Conservation (phyloP, 352 stramenopile genomes). For the Pythium oligandrum region DNA sequence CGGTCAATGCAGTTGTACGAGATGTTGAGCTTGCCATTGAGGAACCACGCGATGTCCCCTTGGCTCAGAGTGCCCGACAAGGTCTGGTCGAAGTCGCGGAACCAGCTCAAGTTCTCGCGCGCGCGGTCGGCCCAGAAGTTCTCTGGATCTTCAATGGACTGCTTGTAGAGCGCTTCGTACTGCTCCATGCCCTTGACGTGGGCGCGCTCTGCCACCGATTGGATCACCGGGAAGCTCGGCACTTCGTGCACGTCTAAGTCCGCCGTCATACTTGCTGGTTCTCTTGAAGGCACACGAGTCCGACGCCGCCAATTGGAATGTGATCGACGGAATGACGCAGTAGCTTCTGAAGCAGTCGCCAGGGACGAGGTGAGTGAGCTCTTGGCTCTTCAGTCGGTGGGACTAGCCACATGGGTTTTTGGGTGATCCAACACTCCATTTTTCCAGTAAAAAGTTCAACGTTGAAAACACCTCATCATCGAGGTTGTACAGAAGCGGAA, state of each 20-base stretch:
- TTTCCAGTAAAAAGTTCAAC: no score
- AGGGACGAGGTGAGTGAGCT: no score
- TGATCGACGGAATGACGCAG: no score
- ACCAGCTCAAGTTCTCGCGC: constrained; percentile 90
- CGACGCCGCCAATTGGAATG: background rate
- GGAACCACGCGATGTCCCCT: constrained; percentile 94
- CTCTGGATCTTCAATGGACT: constrained; percentile 82
- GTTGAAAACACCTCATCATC: no score
- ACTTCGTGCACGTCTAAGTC: constrained; percentile 11
- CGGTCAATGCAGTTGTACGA: constrained; percentile 95
- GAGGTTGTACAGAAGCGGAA: no score
- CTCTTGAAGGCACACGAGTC: background rate
- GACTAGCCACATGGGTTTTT: no score
- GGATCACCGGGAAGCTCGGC: constrained; percentile 27
- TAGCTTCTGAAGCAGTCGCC: no score
- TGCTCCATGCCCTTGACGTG: constrained; percentile 66
- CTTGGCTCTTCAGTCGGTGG: no score
- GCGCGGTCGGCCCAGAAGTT: constrained; percentile 92
- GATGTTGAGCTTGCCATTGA: constrained; percentile 93
- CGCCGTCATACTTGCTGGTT: constrained; percentile 10
- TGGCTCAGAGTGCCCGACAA: constrained; percentile 85
- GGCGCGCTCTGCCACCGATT: constrained; percentile 41
- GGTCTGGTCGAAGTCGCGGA: constrained; percentile 89
- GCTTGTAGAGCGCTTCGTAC: constrained; percentile 86
- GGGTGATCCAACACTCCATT: no score